A percentile compares a stretch with the other conserved stretches of the same genome.
Evolutionary conservation across 192 early-diverging fungal species (phyloP).

Genomic region (Funneliformis geosporum): DNA sequence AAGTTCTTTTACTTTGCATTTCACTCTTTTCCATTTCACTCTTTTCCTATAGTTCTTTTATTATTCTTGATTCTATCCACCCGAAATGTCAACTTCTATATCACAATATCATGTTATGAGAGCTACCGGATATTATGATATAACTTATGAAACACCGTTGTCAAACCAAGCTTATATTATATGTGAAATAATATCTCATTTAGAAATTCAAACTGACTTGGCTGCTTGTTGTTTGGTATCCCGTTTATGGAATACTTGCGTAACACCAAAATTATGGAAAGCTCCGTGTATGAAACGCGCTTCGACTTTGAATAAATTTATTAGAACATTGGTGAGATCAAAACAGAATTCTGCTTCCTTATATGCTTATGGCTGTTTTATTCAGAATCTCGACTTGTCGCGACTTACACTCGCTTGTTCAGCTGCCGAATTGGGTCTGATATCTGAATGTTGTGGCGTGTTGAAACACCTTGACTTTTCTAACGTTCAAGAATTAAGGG

Average conservation of each 20-base stretch:
- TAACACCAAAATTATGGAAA: conserved; percentile 7
- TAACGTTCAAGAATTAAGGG: neutral
- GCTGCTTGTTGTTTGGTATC: conserved; percentile 27
- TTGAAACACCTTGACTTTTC: conserved; percentile 28
- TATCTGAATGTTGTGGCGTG: conserved; percentile 26
- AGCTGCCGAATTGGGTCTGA: conserved; percentile 5
- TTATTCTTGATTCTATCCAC: neutral
- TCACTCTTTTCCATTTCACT: neutral
- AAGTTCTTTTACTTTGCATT: neutral
- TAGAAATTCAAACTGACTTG: conserved; percentile 10
- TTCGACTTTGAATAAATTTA: conserved; percentile 26
- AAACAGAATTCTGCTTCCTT: neutral
- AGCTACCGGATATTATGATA: neutral
- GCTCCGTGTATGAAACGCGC: conserved; percentile 15
- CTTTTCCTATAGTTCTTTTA: too few species aligned
- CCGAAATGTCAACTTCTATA: neutral
- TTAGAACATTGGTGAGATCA: conserved; percentile 20
- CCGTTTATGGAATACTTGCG: conserved; percentile 29
- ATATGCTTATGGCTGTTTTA: conserved; percentile 29
- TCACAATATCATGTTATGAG: neutral
- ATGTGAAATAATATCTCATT: conserved; percentile 22
- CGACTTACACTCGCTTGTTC: neutral
- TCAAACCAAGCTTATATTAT: conserved; percentile 27
- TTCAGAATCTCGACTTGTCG: conserved; percentile 25
- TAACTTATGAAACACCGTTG: conserved; percentile 11